phyloP scores from a whole-genome alignment of 2,329 filamentous ascomycete species.

The Xylaria sp. region DNA sequence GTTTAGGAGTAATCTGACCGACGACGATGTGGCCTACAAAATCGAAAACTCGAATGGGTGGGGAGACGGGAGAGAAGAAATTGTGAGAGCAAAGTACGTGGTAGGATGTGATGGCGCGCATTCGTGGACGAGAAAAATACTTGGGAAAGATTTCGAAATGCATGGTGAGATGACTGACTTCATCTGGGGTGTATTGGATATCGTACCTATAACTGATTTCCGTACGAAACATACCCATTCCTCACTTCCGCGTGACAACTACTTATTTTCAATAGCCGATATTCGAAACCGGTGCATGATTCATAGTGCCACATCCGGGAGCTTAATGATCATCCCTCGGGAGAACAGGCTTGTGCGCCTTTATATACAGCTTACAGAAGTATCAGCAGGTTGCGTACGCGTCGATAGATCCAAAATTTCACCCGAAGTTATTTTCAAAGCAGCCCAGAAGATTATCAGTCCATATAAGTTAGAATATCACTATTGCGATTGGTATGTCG shows the following conservation, averaged over 20 bases:
- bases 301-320: constrained; percentile 65
- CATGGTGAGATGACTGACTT: constrained; percentile 65
- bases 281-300: constrained; percentile 68
- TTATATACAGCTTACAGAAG: constrained; percentile 70
- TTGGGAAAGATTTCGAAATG: constrained; percentile 62
- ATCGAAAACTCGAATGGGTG: constrained; percentile 40
- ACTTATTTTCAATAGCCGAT: constrained; percentile 52
- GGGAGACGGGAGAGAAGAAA: constrained; percentile 54
- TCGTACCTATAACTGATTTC: constrained; percentile 61
- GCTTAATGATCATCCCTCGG: constrained; percentile 72
- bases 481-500: constrained; percentile 69
- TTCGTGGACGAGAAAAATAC: constrained; percentile 69
- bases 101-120: constrained; percentile 76
- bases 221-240: constrained; percentile 46
- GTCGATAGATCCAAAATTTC: constrained; percentile 71
- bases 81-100: constrained; percentile 69
- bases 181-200: constrained; percentile 61
- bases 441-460: constrained; percentile 70
- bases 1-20: constrained; percentile 64
- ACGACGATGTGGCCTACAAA: constrained; percentile 64
- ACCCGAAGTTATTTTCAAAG: constrained; percentile 68
- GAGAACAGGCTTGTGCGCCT: constrained; percentile 71
- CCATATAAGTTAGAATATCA: constrained; percentile 74
- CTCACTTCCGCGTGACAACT: background rate
- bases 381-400: constrained; percentile 57